Base-by-base conservation (phyloP, 2,329 filamentous ascomycete species). In the Drechslerella coelobrocha region DNA sequence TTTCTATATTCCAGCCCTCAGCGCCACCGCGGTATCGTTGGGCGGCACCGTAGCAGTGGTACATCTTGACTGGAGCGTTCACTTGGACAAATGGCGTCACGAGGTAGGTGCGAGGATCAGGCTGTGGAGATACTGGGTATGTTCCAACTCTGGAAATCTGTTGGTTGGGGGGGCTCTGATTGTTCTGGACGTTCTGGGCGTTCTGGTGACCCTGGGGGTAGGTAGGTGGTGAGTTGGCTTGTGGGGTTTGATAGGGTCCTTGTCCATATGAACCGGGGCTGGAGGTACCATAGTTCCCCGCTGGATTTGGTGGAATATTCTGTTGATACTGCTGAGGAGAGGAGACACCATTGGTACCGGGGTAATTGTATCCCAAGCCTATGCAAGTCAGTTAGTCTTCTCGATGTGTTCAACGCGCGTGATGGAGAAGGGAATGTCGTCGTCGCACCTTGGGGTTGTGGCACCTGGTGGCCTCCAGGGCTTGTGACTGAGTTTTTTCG, bases 1-100 rank as follows among this genome's bases (percentile, higher is more conserved):
- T 69, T 24, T 69, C 65, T 2, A 69, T 69, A 26, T 69, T 69
- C 65, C 65, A 69, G 23, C 65, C 65, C 43, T 69, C 65, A 6
- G 65, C 65, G 9, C 65, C 65, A 50, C 65, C 65, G 2, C 65
- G 65, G 21, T 69, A 69, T 8, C 57, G 26, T 57, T 69, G 65
- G 21, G 65, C 57, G 9, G 65, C 65, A 21, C 65, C 65, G 39
- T 69, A 69, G 34, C 65, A 69, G 53, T 69, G 65, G 52, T 69
- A 69, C 65, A 69, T 69, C 48, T 69, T 69, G 8, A 69, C 65
- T 5, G 65, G 65, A 6, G 61, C 51, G 37, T 26, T 62, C 14
- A 69, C 26, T 12, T 57, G 60, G 8, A 69, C 45, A 52, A 69
- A 69, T 24, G 65, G 65, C 1, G 65, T 69, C 23, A 69, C 52